Conservation (phyloP, 441 rosid species). For the Syzygium syzygioides region DNA sequence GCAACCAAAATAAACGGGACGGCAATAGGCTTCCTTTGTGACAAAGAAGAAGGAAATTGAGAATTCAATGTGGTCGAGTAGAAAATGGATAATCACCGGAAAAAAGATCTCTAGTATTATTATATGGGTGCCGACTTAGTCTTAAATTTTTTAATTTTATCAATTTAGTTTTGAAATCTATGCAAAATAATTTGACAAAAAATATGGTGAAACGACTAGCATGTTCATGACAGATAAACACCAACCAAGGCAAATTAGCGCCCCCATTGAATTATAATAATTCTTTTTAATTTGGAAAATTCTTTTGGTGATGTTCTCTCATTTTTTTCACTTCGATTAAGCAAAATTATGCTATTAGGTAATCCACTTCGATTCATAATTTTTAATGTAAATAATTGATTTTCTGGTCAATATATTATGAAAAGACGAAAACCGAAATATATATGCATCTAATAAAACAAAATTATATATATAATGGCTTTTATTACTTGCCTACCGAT, state of each 20-base stretch:
- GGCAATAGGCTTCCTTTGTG: too few species aligned
- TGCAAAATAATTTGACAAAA: background rate
- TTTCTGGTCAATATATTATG: background rate
- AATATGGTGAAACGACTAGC: background rate
- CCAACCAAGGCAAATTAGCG: background rate
- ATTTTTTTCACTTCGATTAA: background rate
- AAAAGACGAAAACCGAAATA: background rate
- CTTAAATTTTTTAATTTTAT: accelerated
- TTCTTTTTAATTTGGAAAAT: background rate
- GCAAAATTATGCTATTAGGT: background rate
- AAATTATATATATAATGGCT: background rate
- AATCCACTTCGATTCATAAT: background rate
- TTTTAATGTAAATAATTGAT: background rate
- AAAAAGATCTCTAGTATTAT: too few species aligned
- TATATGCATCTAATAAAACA: background rate
- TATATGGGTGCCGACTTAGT: too few species aligned
- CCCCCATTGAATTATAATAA: background rate
- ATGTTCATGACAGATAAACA: background rate
- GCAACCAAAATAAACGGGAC: too few species aligned
- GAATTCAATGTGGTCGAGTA: too few species aligned
- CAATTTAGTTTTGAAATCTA: background rate
- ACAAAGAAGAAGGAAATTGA: too few species aligned
- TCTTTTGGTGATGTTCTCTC: background rate
- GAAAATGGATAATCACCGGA: too few species aligned
- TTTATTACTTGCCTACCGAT: background rate